Conservation (phyloP, 805 yeast genomes). For the Cyberlindnera suaveolens region DNA sequence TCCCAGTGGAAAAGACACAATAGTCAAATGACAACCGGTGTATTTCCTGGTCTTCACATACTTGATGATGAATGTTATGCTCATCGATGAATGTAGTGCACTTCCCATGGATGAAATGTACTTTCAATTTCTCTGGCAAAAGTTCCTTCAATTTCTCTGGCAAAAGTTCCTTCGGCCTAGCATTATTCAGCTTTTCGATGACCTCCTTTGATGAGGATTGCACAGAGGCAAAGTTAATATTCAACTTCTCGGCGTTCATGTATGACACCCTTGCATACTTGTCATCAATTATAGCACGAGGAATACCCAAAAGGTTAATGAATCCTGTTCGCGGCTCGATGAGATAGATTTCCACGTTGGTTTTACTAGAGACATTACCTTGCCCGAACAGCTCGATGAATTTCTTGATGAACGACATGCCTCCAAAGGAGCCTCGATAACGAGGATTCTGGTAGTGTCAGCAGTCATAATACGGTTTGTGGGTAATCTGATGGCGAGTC, state of each 20-base stretch:
- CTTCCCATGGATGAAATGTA: constrained; percentile 20
- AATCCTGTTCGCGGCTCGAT: constrained; percentile 37
- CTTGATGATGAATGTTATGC: constrained; percentile 11
- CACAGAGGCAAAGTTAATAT: constrained; percentile 26
- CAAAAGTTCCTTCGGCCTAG: constrained; percentile 3
- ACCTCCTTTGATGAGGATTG: constrained; percentile 29
- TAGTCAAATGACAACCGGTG: constrained; percentile 36
- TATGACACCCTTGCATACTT: constrained; percentile 32
- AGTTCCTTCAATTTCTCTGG: constrained; percentile 13
- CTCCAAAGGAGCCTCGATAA: constrained; percentile 32
- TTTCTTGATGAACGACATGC: constrained; percentile 26
- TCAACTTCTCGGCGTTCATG: constrained; percentile 24
- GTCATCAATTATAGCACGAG: constrained; percentile 30
- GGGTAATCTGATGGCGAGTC: too few species aligned
- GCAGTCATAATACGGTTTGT: background rate
- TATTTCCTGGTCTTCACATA: constrained; percentile 18
- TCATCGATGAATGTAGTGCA: constrained; percentile 19
- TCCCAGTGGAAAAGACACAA: constrained; percentile 41
- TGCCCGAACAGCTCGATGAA: constrained; percentile 15
- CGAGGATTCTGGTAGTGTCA: constrained; percentile 3
- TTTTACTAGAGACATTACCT: background rate
- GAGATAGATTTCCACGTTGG: constrained; percentile 24
- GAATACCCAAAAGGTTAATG: constrained; percentile 34
- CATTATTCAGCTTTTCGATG: constrained; percentile 8
- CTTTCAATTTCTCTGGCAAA: constrained; percentile 11